Evolutionary conservation across 192 early-diverging fungal species (phyloP), one percentile per base, ranked within the genome.

Genomic region (Diversispora eburnea): DNA sequence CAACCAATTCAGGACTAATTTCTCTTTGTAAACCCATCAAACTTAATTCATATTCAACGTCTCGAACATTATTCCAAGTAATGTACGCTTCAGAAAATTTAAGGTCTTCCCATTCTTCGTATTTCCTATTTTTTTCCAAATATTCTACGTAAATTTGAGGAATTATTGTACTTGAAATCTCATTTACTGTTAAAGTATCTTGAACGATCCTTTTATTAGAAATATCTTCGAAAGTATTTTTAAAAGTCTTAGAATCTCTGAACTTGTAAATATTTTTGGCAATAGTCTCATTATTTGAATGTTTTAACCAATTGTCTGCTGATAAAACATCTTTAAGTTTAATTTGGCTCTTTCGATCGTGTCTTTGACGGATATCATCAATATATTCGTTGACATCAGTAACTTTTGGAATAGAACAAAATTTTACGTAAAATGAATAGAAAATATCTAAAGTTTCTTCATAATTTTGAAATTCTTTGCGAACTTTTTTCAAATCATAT

Each of bases 11-110:
- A 6, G 15, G 33, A 17, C 17, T 62, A 10, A 45, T 43, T 4
- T 43, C 7, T 17, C 5, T 17, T 33, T n/a, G 3, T 67, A 33
- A 60, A 60, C 10, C 9, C 55, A 58, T 70, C 19, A 43, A 46
- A 8, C 25, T 41, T 57, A 45, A 39, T 41, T 73, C 72, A 13
- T 6, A 39, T 39, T 56, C 19, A 19, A 63, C n/a, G 55, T 65
- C 33, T 0, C 17, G 20, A 20, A 64, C 60, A 73, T 73, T 73
- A 54, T 63, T 64, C 72, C 72, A 73, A 43, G 64, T 3, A 1
- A 64, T 15, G 17, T 8, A 20, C 33, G 49, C 61, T 6, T 49
- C 9, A 15, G 33, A 43, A n/a, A n/a, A 63, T 64, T 62, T 63
- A 3, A 73, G 39, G 5, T 43, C 22, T 59, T 55, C 55, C 69